Conservation (phyloP, 495 filamentous ascomycete genomes). For the Physcia stellaris region DNA sequence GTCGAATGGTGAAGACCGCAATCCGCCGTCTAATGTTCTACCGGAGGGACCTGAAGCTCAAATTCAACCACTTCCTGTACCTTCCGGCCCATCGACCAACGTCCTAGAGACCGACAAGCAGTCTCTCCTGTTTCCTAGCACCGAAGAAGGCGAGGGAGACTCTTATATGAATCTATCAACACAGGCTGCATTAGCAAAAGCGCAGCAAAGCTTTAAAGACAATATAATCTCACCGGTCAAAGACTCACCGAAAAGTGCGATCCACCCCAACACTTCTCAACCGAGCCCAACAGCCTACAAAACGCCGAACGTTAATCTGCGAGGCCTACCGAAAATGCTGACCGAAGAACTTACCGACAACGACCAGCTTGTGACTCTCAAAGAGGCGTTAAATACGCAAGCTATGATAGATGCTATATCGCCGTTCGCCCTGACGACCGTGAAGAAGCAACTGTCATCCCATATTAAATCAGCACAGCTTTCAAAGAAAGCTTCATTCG, state of each 20-base stretch:
- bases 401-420: constrained; percentile 35
- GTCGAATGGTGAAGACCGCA: not conserved
- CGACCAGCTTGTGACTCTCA: too few relatives aligned
- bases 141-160: constrained; percentile 15
- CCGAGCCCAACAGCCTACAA: not conserved
- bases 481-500: not conserved
- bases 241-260: not conserved
- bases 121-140: constrained; percentile 3
- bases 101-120: constrained; percentile 14
- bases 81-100: constrained; percentile 12
- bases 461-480: constrained; percentile 2
- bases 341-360: constrained; percentile 8
- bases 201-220: constrained; percentile 34
- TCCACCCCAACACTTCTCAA: not conserved
- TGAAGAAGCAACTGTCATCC: constrained; percentile 21
- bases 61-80: too few relatives aligned
- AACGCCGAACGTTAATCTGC: not conserved
- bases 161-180: constrained; percentile 32
- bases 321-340: not conserved
- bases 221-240: constrained; percentile 18
- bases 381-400: constrained; percentile 32
- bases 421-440: constrained; percentile 33
- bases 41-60: constrained; percentile 13
- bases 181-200: constrained; percentile 33
- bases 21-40: constrained; percentile 4